Conservation (phyloP, 2,329 filamentous ascomycete species). For the Dothideomycetidae sp. region DNA sequence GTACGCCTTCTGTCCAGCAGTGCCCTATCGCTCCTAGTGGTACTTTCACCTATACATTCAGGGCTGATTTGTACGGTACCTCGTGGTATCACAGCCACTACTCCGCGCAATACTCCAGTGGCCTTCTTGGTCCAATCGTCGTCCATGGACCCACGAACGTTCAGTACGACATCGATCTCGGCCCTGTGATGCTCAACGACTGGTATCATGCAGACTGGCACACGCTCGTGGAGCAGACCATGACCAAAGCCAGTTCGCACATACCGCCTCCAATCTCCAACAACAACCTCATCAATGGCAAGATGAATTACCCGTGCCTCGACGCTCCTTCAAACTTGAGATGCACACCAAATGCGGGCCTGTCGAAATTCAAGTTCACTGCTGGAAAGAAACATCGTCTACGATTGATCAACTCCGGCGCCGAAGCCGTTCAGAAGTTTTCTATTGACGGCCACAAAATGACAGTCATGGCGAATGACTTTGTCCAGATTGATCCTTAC, state of each 20-base stretch:
- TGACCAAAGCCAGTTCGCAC: conserved; percentile 16
- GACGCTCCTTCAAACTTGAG: conserved; percentile 9
- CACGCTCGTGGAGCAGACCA: conserved; percentile 19
- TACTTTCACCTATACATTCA: conserved; percentile 26
- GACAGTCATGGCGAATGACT: conserved; percentile 29
- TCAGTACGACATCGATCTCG: conserved; percentile 31
- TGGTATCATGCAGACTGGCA: conserved; percentile 28
- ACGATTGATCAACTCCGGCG: conserved; percentile 27
- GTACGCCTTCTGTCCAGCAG: conserved; percentile 33
- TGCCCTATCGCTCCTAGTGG: conserved; percentile 29
- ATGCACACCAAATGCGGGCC: conserved; percentile 14
- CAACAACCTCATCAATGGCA: conserved; percentile 23
- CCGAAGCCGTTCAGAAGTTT: conserved; percentile 26
- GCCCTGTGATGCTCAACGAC: conserved; percentile 29
- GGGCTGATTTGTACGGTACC: conserved; percentile 28
- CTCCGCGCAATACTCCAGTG: conserved; percentile 28
- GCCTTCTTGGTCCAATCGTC: conserved; percentile 28
- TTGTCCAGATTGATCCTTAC: conserved; percentile 27
- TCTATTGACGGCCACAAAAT: conserved; percentile 30
- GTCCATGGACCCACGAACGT: conserved; percentile 29
- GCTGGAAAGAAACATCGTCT: conserved; percentile 27
- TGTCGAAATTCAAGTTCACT: conserved; percentile 16
- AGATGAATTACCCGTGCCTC: conserved; percentile 17
- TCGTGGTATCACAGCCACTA: conserved; percentile 28
- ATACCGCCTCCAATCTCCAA: conserved; percentile 19